A percentile compares a stretch with the other conserved stretches of the same genome.
These are phyloP conservation scores for Ustulina deusta DNA, from an alignment of 2,329 filamentous ascomycete genomes.

Conservation along the genomic window DNA sequence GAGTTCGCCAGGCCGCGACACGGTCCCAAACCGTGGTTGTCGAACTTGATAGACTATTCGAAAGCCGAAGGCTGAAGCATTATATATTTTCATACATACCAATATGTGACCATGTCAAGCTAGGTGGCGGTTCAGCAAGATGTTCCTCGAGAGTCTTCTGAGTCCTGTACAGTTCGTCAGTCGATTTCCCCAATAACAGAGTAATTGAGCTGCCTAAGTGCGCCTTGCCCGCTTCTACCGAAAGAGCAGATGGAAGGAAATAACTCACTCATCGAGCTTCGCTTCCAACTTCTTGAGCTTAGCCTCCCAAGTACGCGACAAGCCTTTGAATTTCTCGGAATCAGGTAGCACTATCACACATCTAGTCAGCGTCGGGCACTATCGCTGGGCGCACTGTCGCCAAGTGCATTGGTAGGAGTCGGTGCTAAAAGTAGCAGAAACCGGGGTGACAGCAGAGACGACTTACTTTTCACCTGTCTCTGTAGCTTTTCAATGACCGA, in stretches of 20 bases:
- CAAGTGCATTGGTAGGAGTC: background rate
- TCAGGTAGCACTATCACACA: conserved; percentile 41
- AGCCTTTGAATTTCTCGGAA: conserved; percentile 42
- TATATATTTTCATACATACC: conserved; percentile 27
- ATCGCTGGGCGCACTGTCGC: background rate
- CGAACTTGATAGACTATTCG: background rate
- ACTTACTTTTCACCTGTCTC: conserved; percentile 44
- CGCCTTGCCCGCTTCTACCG: background rate
- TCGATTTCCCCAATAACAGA: background rate
- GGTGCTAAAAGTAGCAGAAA: background rate
- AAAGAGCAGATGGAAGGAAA: background rate
- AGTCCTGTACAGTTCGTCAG: conserved; percentile 28
- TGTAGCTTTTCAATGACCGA: conserved; percentile 45
- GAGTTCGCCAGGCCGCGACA: background rate
- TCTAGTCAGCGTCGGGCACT: conserved; percentile 22
- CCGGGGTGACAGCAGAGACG: background rate
- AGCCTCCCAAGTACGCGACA: conserved; percentile 44
- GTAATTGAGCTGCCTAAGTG: background rate
- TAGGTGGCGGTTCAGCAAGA: conserved; percentile 34
- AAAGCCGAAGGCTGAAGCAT: background rate
- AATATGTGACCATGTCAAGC: conserved; percentile 44
- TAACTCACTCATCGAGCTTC: conserved; percentile 44
- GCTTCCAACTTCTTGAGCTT: conserved; percentile 44
- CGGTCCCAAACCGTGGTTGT: background rate
- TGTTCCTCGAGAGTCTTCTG: conserved; percentile 41